These are phyloP conservation scores for Phaseolus coccineus DNA, from an alignment of 331 rosid genomes.

Conservation along the genomic window DNA sequence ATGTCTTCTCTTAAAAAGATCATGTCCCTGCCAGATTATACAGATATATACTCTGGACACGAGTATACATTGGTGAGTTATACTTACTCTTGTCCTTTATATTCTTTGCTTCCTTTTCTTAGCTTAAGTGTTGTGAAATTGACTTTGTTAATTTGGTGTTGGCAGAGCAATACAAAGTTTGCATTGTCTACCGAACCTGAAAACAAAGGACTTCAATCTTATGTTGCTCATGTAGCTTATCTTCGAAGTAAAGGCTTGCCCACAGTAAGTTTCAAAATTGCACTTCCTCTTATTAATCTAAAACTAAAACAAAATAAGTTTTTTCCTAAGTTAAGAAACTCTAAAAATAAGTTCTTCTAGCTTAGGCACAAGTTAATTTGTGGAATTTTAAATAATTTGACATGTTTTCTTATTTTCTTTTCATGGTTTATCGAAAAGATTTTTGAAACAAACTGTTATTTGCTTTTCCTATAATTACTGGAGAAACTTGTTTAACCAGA, in stretches of 20 bases:
- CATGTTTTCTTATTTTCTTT: too few relatives aligned
- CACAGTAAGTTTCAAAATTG: conserved; percentile 60
- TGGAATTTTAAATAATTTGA: too few relatives aligned
- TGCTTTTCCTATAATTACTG: too few relatives aligned
- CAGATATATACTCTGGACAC: conserved; percentile 86
- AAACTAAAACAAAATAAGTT: too few relatives aligned
- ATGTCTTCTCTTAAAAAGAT: conserved; percentile 80
- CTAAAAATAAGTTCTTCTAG: too few relatives aligned
- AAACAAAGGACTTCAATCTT: conserved; percentile 82
- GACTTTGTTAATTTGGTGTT: conserved; percentile 37
- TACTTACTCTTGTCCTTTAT: neutral
- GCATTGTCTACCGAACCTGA: conserved; percentile 85
- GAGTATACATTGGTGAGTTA: conserved; percentile 87
- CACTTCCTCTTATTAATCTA: neutral
- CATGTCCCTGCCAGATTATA: conserved; percentile 80
- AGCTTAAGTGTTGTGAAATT: conserved; percentile 30
- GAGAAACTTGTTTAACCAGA: too few relatives aligned
- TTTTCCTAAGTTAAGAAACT: too few relatives aligned
- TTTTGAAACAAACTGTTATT: too few relatives aligned
- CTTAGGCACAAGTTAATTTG: too few relatives aligned
- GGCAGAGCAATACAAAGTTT: conserved; percentile 87
- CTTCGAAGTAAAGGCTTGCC: conserved; percentile 86
- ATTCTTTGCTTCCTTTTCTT: conserved; percentile 25
- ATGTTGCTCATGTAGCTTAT: conserved; percentile 69
- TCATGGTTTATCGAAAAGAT: too few relatives aligned